Conservation (phyloP, 108 stramenopile species). For the Cylindrotheca closterium region DNA sequence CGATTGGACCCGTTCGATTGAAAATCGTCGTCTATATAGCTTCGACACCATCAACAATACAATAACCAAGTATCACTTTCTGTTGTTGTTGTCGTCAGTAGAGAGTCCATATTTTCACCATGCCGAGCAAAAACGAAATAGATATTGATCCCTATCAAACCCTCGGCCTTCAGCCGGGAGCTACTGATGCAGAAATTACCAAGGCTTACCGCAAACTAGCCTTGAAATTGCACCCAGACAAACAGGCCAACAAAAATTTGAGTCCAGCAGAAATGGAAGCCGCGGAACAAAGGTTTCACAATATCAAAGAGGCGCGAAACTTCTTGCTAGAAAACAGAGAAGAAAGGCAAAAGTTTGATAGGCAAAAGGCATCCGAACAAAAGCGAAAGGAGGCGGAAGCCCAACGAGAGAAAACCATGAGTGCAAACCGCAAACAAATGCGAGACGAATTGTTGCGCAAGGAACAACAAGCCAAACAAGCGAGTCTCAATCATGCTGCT, state of each 20-base stretch:
- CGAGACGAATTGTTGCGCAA: conserved; percentile 61
- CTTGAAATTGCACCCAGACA: conserved; percentile 94
- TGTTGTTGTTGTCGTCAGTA: no score
- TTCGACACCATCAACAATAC: no score
- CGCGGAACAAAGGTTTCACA: conserved; percentile 44
- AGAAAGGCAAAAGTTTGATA: conserved; percentile 54
- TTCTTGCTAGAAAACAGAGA: conserved; percentile 63
- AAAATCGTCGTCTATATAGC: no score
- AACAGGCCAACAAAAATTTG: conserved; percentile 42
- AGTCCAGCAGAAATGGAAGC: conserved; percentile 6
- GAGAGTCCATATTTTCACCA: no score
- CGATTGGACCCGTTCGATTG: no score
- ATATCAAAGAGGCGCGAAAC: conserved; percentile 58
- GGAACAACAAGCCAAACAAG: conserved; percentile 44
- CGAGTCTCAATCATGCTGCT: background rate
- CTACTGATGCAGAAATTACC: conserved; percentile 64
- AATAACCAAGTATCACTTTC: no score
- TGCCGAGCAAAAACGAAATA: no score
- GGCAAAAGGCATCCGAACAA: conserved; percentile 57
- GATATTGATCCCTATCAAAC: conserved; percentile 56
- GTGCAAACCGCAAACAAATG: conserved; percentile 62
- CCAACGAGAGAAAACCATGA: conserved; percentile 65
- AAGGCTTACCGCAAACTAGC: conserved; percentile 83
- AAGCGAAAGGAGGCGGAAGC: conserved; percentile 58
- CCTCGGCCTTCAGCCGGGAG: conserved; percentile 48